Base-by-base conservation (phyloP, 306 rosid species). In the Cicer judaicum region DNA sequence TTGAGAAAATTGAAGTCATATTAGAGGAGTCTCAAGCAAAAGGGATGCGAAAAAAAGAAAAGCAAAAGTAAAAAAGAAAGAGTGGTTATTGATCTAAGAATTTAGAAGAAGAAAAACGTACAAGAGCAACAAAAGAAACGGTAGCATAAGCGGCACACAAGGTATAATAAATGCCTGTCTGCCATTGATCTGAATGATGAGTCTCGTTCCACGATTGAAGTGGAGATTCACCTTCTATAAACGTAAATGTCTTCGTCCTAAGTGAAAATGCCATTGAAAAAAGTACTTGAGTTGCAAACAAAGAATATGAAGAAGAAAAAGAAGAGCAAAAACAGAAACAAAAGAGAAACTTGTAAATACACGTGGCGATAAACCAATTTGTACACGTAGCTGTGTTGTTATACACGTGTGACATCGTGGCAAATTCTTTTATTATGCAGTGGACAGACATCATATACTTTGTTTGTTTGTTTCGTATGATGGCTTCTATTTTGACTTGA, bases 41-140 rank as follows among this genome's bases (percentile, higher is more conserved):
- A 57, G 8, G 15, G 63, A 19, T 10, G 13, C 3, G 36, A 47
- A 9, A 56, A 56, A n/a, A 21, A 56, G 1, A 56, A 56, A 56
- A 56, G 8, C 14, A 56, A 10, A 19, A 4, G 2, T 0, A 56
- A 21, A 24, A 19, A 24, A 4, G 61, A 57, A 10, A n/a, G 46
- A 61, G 19, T 61, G 10, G 36, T 29, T 29, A 39, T 63, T 63
- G 68, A 62, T 11, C 43, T n/a, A 63, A 2, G 29, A 63, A 19
- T 74, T 78, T 39, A 14, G 53, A 10, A 15, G 67, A 72, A 72
- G 34, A 34, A 70, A 2, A 1, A 80, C 68, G 36, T 53, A 91
- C 92, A 82, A 91, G 79, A 34, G 94, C 86, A 71, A 84, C 70
- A 41, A 87, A 47, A 21, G 97, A 91, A 52, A 91, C 84, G 8